Evolutionary conservation across 2,329 filamentous ascomycete species (phyloP), one percentile per base, ranked within the genome.

Genomic region (Diaporthe humulicola): DNA sequence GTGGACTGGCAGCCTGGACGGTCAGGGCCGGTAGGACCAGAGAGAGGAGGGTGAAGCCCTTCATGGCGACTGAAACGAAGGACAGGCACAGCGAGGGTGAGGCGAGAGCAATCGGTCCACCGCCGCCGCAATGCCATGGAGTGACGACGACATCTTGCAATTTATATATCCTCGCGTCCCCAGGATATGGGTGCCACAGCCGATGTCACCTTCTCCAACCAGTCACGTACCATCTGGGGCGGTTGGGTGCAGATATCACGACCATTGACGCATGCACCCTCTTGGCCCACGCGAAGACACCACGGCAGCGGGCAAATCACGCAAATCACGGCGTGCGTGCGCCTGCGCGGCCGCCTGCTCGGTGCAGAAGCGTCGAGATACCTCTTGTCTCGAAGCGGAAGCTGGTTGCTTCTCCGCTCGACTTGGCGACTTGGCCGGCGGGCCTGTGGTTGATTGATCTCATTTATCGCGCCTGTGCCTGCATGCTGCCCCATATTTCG

Each of bases 341-440:
- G n/a, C 12, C 3, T 28, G 48, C 14, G 48, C n/a, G 33, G 40
- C 4, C 8, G 33, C 33, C 33, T 14, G 45, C 30, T 12, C 5
- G 5, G 22, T 19, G 30, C 30, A 38, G 28, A 67, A 36, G 28
- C 15, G 64, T 30, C 4, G 9, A 54, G 64, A 54, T 69, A 54
- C 64, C 64, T 69, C 64, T 54, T 69, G 17, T 54, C 64, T 69
- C 33, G 64, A 69, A 54, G 64, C 22, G 64, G 64, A 69, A 69
- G 64, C 64, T 69, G 30, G 64, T 69, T 54, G 22, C 15, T 54
- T 40, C 64, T 69, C 48, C 48, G 33, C 64, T 69, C 64, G 33
- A 54, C 64, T 69, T 69, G 64, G 64, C 64, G 48, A 52, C 64
- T 69, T 69, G 64, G 48, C 64, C 64, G 15, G 15, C 25, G 28